phyloP scores from a whole-genome alignment of 2,329 filamentous ascomycete genomes.

The Epichloe gansuensis region DNA sequence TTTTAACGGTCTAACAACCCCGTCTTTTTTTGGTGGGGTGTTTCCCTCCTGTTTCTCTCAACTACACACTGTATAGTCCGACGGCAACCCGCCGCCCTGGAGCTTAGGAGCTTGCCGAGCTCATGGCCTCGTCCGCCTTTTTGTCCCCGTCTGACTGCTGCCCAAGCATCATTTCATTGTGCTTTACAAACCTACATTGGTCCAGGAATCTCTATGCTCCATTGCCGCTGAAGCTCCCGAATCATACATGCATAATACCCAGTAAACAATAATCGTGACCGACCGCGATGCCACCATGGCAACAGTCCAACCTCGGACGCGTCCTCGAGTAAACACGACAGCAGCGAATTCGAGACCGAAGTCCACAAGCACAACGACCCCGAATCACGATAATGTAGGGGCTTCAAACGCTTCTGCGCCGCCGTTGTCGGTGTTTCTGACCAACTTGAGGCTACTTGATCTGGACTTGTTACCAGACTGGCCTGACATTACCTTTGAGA shows the following conservation, averaged over 20 bases:
- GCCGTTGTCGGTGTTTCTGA: slow-evolving; percentile 47
- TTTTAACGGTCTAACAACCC: too few species aligned
- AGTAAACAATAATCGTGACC: not conserved
- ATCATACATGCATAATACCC: not conserved
- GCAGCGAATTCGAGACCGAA: not conserved
- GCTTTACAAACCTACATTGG: not conserved
- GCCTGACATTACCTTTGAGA: slow-evolving; percentile 59
- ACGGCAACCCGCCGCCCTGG: not conserved
- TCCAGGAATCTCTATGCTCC: too few species aligned
- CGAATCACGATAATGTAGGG: not conserved
- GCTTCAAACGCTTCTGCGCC: slow-evolving; percentile 5
- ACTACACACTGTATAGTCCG: too few species aligned
- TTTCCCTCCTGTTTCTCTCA: too few species aligned
- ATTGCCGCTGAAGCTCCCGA: not conserved
- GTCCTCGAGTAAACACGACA: slow-evolving; percentile 2
- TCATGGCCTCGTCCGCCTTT: not conserved
- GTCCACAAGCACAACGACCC: not conserved
- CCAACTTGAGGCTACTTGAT: slow-evolving; percentile 71
- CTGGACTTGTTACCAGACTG: slow-evolving; percentile 66
- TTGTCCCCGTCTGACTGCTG: not conserved
- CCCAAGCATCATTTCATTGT: not conserved
- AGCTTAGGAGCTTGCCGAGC: not conserved
- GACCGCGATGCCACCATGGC: slow-evolving; percentile 8
- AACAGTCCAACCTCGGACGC: slow-evolving; percentile 7
- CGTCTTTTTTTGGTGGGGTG: not conserved